Evolutionary conservation across 768 basidiomycete genomes (phyloP).

Genomic region (Suillus variegatus): DNA sequence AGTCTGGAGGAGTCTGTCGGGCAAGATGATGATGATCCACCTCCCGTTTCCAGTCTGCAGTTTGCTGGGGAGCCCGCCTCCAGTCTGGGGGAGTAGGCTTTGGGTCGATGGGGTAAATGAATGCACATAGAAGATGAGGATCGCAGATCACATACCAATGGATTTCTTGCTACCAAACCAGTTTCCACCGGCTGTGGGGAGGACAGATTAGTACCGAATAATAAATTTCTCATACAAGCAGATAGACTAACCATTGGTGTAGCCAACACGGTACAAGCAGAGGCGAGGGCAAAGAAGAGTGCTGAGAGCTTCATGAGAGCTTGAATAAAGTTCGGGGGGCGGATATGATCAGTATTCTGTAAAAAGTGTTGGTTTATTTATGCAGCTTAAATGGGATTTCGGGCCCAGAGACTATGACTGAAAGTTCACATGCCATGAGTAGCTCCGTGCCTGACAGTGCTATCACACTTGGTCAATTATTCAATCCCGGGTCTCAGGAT

Average conservation of each 20-base stretch:
- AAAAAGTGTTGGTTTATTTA: not conserved
- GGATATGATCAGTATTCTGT: not conserved
- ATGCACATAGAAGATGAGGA: not conserved
- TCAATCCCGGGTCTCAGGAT: not conserved
- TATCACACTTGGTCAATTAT: not conserved
- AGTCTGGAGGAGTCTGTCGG: not conserved
- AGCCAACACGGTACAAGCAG: conserved; percentile 1
- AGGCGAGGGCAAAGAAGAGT: conserved; percentile 6
- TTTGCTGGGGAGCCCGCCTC: not conserved
- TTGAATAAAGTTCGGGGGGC: not conserved
- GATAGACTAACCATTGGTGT: conserved; percentile 2
- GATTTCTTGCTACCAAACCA: not conserved
- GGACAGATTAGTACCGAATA: not conserved
- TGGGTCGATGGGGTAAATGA: not conserved
- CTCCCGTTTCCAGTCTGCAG: too few species aligned
- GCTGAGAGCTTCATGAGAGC: conserved; percentile 8
- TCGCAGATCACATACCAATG: not conserved
- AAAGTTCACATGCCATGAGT: conserved; percentile 10
- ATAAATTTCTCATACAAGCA: not conserved
- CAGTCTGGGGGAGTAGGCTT: not conserved
- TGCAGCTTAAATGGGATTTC: conserved; percentile 4
- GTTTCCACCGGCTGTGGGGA: not conserved
- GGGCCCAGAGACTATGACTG: not conserved
- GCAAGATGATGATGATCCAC: too few species aligned
- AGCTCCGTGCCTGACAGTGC: conserved; percentile 10